Evolutionary conservation across 495 filamentous ascomycete species (phyloP).

Genomic region (Jackrogersella minutella): DNA sequence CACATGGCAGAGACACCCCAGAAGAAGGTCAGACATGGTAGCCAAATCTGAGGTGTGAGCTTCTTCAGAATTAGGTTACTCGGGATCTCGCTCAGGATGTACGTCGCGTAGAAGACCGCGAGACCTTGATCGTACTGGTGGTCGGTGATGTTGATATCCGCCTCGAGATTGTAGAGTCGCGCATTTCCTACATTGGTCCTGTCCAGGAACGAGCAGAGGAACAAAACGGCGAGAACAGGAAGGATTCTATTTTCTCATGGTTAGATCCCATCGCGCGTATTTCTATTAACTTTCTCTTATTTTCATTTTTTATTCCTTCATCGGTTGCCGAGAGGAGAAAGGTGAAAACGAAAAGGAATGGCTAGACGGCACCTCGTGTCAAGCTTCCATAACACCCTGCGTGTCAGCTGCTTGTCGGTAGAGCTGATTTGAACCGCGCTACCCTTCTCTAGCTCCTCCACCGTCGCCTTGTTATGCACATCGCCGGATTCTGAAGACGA

Average conservation of each 20-base stretch:
- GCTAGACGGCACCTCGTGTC: slow-evolving; percentile 57
- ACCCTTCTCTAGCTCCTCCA: slow-evolving; percentile 40
- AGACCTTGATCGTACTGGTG: slow-evolving; percentile 74
- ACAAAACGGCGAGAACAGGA: slow-evolving; percentile 58
- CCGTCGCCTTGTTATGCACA: slow-evolving; percentile 28
- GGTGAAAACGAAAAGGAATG: slow-evolving; percentile 7
- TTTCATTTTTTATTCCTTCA: not conserved
- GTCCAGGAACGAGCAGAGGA: slow-evolving; percentile 74
- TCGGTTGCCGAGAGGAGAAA: not conserved
- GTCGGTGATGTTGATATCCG: slow-evolving; percentile 68
- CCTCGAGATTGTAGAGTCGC: slow-evolving; percentile 73
- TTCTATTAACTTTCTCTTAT: no score
- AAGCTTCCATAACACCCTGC: slow-evolving; percentile 60
- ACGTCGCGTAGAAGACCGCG: slow-evolving; percentile 64
- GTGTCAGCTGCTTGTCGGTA: slow-evolving; percentile 42
- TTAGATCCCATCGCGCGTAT: not conserved
- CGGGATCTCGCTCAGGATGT: slow-evolving; percentile 73
- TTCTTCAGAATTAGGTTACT: slow-evolving; percentile 88
- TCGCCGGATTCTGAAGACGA: slow-evolving; percentile 32
- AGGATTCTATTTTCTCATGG: slow-evolving; percentile 49
- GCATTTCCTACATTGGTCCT: slow-evolving; percentile 86
- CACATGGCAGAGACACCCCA: slow-evolving; percentile 67
- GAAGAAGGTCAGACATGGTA: slow-evolving; percentile 61
- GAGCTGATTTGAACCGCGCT: slow-evolving; percentile 22
- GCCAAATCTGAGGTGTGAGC: slow-evolving; percentile 67